Base-by-base conservation (phyloP, 2,329 filamentous ascomycete genomes). In the Trichoderma breve region DNA sequence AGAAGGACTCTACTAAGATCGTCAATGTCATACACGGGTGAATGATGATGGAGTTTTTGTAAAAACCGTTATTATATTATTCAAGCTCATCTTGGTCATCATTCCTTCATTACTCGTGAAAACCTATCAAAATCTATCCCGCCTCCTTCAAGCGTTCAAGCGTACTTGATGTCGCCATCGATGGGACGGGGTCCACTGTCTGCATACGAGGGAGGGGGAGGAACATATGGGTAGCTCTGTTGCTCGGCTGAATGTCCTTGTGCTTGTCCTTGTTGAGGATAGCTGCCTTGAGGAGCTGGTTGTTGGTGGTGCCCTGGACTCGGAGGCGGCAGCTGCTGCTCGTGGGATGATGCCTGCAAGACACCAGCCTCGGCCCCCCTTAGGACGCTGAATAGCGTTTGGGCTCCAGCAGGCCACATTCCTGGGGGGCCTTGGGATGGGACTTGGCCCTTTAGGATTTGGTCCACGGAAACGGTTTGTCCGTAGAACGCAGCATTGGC, bases 401-500 rank as follows among this genome's bases (percentile, higher is more conserved):
- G 77, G 3, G 79, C 78, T 9, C 81, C 81, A 2, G 75, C 73
- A 3, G 80, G 80, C 81, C 80, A 82, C 77, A 76, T 76, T 28
- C 77, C 76, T 15, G 71, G 71, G 8, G 76, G 70, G 5, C 74
- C 75, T 47, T 78, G 76, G 1, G 74, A 71, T 1, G 78, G 78
- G 2, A 81, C 76, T 6, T 79, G 76, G n/a, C 86, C 83, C 53
- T 85, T 81, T 28, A 89, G 78, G 69, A 89, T 88, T 73, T 82
- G 81, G 28, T 83, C 80, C 1, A 84, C 85, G 0, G 82, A 76
- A 28, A 88, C 77, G 5, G 78, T 75, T n/a, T 92, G 86, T 26
- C 92, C 91, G 80, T 97, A 97, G 78, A 97, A 97, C 6, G 89
- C 88, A 67, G 93, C 91, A 77, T 98, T 98, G 78, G 95, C 95